Percentiles rank a stretch among this genome's conserved stretches.
phyloP scores from a whole-genome alignment of 2,329 filamentous ascomycete species.

The Stemphylium vesicarium region DNA sequence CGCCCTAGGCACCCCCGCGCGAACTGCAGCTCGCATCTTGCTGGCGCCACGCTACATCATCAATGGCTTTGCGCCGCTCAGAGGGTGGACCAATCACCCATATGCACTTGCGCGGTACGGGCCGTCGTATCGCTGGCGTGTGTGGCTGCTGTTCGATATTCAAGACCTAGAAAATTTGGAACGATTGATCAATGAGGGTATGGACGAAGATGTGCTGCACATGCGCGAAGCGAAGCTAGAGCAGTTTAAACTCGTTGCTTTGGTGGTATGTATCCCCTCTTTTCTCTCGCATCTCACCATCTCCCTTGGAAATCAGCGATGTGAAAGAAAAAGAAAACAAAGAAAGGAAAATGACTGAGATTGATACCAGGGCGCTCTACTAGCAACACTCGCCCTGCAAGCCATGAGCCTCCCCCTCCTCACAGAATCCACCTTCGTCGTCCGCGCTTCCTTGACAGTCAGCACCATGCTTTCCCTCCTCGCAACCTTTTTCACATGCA shows the following conservation, averaged over 20 bases:
- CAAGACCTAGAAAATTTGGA: slow-evolving; percentile 25
- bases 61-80: slow-evolving; percentile 8
- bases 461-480: slow-evolving; percentile 21
- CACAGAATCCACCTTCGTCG: slow-evolving; percentile 14
- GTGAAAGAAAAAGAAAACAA: neutral
- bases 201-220: slow-evolving; percentile 18
- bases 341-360: neutral
- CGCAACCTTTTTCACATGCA: slow-evolving; percentile 25
- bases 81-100: slow-evolving; percentile 5
- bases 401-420: slow-evolving; percentile 21
- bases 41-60: slow-evolving; percentile 12
- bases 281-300: neutral
- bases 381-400: slow-evolving; percentile 22
- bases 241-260: slow-evolving; percentile 23
- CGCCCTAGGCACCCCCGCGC: slow-evolving; percentile 9
- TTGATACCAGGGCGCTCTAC: slow-evolving; percentile 22
- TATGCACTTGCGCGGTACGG: slow-evolving; percentile 26
- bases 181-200: slow-evolving; percentile 21
- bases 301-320: neutral
- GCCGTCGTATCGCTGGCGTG: slow-evolving; percentile 14
- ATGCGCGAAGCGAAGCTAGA: slow-evolving; percentile 20
- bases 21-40: slow-evolving; percentile 5
- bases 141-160: slow-evolving; percentile 31
- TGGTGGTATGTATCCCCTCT: slow-evolving; percentile 21
- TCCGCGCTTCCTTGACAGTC: slow-evolving; percentile 15